A percentile compares a stretch with the other conserved stretches of the same genome.
Conservation (phyloP, 1,284 basidiomycete genomes). For the Hypsizygus ulmarius region DNA sequence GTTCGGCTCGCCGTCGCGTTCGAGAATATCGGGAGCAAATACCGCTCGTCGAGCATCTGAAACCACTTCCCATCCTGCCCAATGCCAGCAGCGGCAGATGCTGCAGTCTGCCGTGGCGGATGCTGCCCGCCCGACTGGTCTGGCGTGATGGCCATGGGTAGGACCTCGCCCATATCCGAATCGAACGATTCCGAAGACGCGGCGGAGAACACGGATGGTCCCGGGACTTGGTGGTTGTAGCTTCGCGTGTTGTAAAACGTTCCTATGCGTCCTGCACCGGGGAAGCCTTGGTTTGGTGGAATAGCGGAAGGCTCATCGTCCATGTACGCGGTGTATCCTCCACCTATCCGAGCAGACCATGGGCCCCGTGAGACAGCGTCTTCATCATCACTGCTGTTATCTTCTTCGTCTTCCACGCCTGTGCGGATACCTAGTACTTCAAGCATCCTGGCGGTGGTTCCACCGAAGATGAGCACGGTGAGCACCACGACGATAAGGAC, state of each 20-base stretch:
- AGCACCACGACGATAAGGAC: slow-evolving; percentile 95
- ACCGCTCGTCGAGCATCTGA: slow-evolving; percentile 92
- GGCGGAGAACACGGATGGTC: slow-evolving; percentile 36
- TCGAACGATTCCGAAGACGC: slow-evolving; percentile 72
- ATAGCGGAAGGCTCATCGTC: slow-evolving; percentile 47
- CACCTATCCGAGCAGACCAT: slow-evolving; percentile 17
- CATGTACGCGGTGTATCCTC: slow-evolving; percentile 29
- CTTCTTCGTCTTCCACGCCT: slow-evolving; percentile 91
- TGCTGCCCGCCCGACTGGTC: slow-evolving; percentile 19
- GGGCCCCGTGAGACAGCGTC: slow-evolving; percentile 14
- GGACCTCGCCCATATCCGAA: slow-evolving; percentile 73
- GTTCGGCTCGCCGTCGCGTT: slow-evolving; percentile 89
- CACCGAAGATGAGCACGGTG: slow-evolving; percentile 94
- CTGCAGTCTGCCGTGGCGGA: slow-evolving; percentile 18
- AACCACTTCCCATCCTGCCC: slow-evolving; percentile 88
- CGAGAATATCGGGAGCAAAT: slow-evolving; percentile 91
- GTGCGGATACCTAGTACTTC: slow-evolving; percentile 96
- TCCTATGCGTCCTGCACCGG: slow-evolving; percentile 44
- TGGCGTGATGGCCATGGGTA: slow-evolving; percentile 64
- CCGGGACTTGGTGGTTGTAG: slow-evolving; percentile 60
- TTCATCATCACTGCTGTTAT: slow-evolving; percentile 70
- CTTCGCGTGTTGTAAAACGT: slow-evolving; percentile 46
- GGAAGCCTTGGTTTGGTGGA: slow-evolving; percentile 29
- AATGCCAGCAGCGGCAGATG: slow-evolving; percentile 20
- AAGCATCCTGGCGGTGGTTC: slow-evolving; percentile 95